Evolutionary conservation across 225 moss, liverwort and hornwort genomes (phyloP).

Genomic region (Antitrichia curtipendula): DNA sequence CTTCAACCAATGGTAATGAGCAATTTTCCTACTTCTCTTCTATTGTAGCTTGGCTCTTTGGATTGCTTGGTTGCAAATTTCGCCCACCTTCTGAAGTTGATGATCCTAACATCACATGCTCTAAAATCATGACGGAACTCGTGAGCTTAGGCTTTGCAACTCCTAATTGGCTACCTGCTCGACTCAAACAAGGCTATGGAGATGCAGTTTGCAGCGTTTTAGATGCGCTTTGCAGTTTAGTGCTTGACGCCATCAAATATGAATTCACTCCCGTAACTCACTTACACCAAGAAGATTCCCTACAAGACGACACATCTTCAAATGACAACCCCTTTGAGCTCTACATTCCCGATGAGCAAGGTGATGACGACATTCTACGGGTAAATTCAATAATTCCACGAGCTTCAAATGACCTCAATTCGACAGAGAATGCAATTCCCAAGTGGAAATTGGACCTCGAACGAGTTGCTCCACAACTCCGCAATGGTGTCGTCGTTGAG

Average conservation of each 20-base stretch:
- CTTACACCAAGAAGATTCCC: not conserved
- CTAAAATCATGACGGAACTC: slow-evolving; percentile 58
- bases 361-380: not conserved
- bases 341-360: slow-evolving; percentile 5
- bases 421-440: not conserved
- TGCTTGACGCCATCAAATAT: not conserved
- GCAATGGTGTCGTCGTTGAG: not conserved
- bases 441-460: slow-evolving; percentile 63
- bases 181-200: slow-evolving; percentile 48
- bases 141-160: slow-evolving; percentile 35
- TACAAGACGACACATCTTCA: not conserved
- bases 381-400: not conserved
- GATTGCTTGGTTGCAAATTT: slow-evolving; percentile 31
- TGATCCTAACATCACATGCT: slow-evolving; percentile 50
- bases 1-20: slow-evolving; percentile 46
- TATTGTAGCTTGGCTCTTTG: slow-evolving; percentile 56
- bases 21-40: slow-evolving; percentile 58
- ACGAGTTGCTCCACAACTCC: slow-evolving; percentile 32
- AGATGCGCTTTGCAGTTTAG: slow-evolving; percentile 20
- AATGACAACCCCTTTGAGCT: slow-evolving; percentile 11
- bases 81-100: slow-evolving; percentile 22
- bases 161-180: slow-evolving; percentile 50
- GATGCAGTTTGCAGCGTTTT: slow-evolving; percentile 21
- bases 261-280: not conserved
- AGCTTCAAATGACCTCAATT: not conserved